phyloP scores from a whole-genome alignment of 495 filamentous ascomycete species.

The Xylaria castorea region DNA sequence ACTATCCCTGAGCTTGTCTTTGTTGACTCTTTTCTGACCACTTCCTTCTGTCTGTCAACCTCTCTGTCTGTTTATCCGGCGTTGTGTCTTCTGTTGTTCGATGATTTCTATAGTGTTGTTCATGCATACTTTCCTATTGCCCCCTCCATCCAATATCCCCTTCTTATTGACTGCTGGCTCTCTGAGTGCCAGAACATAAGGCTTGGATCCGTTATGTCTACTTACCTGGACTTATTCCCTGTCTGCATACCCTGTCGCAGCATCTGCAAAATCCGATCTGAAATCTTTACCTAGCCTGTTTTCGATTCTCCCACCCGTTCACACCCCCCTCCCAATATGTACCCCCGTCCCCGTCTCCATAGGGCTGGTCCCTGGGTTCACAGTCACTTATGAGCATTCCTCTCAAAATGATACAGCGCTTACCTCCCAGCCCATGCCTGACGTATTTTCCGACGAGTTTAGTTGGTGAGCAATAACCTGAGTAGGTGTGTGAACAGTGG shows the following conservation, averaged over 20 bases:
- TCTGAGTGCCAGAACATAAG: not conserved
- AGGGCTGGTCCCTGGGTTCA: conserved; percentile 27
- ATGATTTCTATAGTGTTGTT: not conserved
- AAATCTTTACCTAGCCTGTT: conserved; percentile 27
- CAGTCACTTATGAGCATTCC: not conserved
- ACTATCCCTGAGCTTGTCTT: conserved; percentile 23
- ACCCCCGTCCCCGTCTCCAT: conserved; percentile 25
- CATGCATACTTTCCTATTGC: conserved; percentile 9
- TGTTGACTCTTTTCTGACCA: conserved; percentile 3
- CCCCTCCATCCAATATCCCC: conserved; percentile 4
- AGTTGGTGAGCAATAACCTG: conserved; percentile 4
- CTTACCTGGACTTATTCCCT: conserved; percentile 24
- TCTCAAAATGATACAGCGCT: conserved; percentile 17
- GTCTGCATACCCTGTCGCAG: conserved; percentile 29
- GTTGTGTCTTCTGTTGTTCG: not conserved
- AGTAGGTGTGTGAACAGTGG: conserved; percentile 8
- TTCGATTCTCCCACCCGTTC: conserved; percentile 29
- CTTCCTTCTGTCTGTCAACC: not conserved
- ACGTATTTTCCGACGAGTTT: conserved; percentile 11
- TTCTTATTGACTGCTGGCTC: not conserved
- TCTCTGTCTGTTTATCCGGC: not conserved
- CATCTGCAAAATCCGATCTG: conserved; percentile 31
- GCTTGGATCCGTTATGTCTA: conserved; percentile 23
- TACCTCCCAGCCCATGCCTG: not conserved
- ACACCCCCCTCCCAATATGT: conserved; percentile 18